phyloP scores from a whole-genome alignment of 192 early-diverging fungal species.

The Backusella luteola region DNA sequence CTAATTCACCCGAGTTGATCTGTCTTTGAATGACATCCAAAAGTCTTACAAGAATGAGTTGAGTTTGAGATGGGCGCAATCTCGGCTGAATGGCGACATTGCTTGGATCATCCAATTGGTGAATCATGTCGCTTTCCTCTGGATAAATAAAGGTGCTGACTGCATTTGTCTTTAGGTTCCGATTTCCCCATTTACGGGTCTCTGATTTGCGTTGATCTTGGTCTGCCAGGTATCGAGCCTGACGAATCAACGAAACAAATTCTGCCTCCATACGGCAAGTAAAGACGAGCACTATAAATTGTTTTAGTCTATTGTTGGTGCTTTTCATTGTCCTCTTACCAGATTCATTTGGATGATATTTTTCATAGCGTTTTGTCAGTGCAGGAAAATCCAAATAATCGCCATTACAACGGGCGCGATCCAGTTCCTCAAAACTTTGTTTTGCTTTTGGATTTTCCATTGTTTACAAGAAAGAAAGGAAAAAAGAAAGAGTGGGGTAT shows the following conservation, averaged over 20 bases:
- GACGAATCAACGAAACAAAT: constrained; percentile 2
- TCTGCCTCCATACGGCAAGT: constrained; percentile 16
- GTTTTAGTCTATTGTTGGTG: not conserved
- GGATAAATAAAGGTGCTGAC: constrained; percentile 12
- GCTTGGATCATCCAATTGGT: constrained; percentile 15
- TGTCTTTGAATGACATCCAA: constrained; percentile 18
- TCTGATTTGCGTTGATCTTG: not conserved
- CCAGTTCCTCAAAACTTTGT: not conserved
- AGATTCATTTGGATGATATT: constrained; percentile 50
- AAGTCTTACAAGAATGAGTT: constrained; percentile 5
- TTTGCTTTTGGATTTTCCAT: constrained; percentile 9
- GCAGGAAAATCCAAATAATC: constrained; percentile 43
- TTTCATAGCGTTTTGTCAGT: constrained; percentile 49
- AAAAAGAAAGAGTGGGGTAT: not conserved
- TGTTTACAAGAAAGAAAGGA: not conserved
- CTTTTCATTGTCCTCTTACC: constrained; percentile 25
- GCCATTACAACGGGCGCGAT: constrained; percentile 10
- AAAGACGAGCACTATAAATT: constrained; percentile 4
- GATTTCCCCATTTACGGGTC: not conserved
- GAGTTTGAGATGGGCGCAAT: not conserved
- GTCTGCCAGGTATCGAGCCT: not conserved
- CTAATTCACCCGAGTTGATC: not conserved
- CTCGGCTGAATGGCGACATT: not conserved
- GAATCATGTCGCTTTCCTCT: constrained; percentile 2
- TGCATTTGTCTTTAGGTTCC: constrained; percentile 16